A percentile compares a stretch with the other conserved stretches of the same genome.
phyloP scores from a whole-genome alignment of 345 rosid species.

The Euphorbia peplus region DNA sequence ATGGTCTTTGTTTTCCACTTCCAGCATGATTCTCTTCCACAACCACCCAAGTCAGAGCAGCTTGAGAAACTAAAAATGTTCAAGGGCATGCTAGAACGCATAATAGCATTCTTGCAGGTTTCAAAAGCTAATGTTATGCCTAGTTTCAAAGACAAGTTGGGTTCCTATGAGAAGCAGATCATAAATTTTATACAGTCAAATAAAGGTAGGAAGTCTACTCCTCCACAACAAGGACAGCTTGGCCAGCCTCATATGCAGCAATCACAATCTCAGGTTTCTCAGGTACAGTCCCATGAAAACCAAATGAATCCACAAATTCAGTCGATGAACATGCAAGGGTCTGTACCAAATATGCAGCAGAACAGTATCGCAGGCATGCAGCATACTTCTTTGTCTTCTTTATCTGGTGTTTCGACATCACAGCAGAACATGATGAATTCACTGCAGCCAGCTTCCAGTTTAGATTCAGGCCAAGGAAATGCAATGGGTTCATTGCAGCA shows the following conservation, averaged over 20 bases:
- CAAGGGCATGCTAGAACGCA: conserved; percentile 66
- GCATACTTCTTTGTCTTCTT: conserved; percentile 62
- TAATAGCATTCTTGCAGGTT: conserved; percentile 50
- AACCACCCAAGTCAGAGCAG: conserved; percentile 69
- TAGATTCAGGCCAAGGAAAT: conserved; percentile 79
- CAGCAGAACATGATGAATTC: conserved; percentile 67
- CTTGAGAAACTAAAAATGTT: conserved; percentile 63
- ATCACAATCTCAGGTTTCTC: conserved; percentile 51
- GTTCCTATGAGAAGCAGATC: conserved; percentile 74
- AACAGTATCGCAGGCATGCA: too few species aligned
- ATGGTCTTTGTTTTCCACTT: conserved; percentile 14
- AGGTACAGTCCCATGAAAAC: conserved; percentile 62
- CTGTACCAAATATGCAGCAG: conserved; percentile 58
- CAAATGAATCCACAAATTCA: conserved; percentile 74
- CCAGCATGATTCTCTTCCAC: conserved; percentile 68
- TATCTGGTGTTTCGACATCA: conserved; percentile 59
- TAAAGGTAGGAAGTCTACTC: conserved; percentile 53
- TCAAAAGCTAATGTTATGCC: conserved; percentile 46
- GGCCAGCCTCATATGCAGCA: conserved; percentile 63
- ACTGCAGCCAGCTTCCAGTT: conserved; percentile 50
- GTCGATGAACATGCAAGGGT: conserved; percentile 57
- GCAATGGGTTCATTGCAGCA: conserved; percentile 59
- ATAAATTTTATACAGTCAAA: conserved; percentile 45
- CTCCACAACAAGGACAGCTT: conserved; percentile 63
- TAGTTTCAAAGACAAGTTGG: conserved; percentile 61